Conservation (phyloP, 805 yeast species). For the baker's yeast (Saccharomyces cerevisiae) region DNA sequence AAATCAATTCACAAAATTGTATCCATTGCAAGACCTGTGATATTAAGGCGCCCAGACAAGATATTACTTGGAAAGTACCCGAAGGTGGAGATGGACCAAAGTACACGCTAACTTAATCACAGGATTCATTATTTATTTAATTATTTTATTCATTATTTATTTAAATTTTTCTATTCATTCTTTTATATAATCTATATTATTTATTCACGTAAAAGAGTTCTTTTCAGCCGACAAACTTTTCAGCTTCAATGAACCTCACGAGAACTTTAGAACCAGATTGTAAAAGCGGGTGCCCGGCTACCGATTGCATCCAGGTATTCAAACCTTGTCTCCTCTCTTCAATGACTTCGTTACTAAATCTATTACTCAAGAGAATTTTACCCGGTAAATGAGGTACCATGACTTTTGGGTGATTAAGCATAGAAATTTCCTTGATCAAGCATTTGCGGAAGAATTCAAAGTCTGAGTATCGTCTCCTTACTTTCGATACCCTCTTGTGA, state of each 20-base stretch:
- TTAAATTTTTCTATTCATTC: not conserved
- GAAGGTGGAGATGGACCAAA: conserved; percentile 99
- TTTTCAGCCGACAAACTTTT: conserved; percentile 32
- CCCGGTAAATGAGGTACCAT: conserved; percentile 86
- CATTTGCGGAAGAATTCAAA: conserved; percentile 74
- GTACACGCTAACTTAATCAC: conserved; percentile 39
- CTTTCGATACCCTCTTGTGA: conserved; percentile 50
- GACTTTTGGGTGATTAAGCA: conserved; percentile 41
- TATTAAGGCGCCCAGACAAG: conserved; percentile 91
- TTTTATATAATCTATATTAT: not conserved
- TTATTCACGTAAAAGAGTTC: not conserved
- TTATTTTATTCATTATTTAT: not conserved
- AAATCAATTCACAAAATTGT: conserved; percentile 93
- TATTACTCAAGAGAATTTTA: conserved; percentile 60
- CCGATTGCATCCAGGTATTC: conserved; percentile 67
- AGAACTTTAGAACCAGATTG: conserved; percentile 79
- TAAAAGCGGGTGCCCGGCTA: conserved; percentile 87
- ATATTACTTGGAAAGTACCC: conserved; percentile 93
- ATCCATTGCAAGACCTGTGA: conserved; percentile 98
- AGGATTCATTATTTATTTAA: not conserved
- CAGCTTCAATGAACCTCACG: conserved; percentile 81
- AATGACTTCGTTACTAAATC: conserved; percentile 75
- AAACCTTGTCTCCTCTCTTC: conserved; percentile 78
- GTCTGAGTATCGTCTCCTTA: conserved; percentile 83
- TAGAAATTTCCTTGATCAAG: conserved; percentile 62